A percentile compares a stretch with the other conserved stretches of the same genome.
phyloP scores from a whole-genome alignment of 495 filamentous ascomycete species.

The Xylaria nigripes region DNA sequence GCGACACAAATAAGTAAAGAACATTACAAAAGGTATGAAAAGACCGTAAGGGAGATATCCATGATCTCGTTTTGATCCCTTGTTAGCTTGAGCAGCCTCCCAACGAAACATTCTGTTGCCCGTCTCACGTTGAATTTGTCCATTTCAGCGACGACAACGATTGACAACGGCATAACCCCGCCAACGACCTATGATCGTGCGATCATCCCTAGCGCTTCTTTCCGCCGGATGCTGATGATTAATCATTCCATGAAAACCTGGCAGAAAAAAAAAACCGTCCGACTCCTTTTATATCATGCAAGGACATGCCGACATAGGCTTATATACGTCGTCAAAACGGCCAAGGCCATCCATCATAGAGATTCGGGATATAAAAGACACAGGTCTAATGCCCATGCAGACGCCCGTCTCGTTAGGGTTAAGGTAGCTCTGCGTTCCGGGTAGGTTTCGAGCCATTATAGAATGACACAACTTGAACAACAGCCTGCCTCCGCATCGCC shows the following conservation, averaged over 20 bases:
- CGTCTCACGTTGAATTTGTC: slow-evolving; percentile 8
- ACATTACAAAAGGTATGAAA: slow-evolving; percentile 32
- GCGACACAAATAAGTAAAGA: slow-evolving; percentile 23
- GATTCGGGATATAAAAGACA: slow-evolving; percentile 3
- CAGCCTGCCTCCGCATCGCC: slow-evolving; percentile 66
- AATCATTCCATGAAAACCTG: slow-evolving; percentile 12
- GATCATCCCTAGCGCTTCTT: slow-evolving; percentile 7
- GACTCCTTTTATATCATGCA: slow-evolving; percentile 17
- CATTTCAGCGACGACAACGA: slow-evolving; percentile 5
- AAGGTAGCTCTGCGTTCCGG: slow-evolving; percentile 1
- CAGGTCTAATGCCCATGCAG: slow-evolving; percentile 1
- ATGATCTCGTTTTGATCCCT: slow-evolving; percentile 22
- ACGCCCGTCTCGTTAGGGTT: slow-evolving; percentile 5
- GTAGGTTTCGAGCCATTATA: slow-evolving; percentile 50
- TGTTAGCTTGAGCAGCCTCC: slow-evolving; percentile 16
- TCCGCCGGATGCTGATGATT: slow-evolving; percentile 12
- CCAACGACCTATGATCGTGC: slow-evolving; percentile 6
- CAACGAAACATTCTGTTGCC: slow-evolving; percentile 14
- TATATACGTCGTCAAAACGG: slow-evolving; percentile 15
- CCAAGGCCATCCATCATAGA: slow-evolving; percentile 9
- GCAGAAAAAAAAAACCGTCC: slow-evolving; percentile 11
- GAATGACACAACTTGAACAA: slow-evolving; percentile 79
- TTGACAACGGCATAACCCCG: slow-evolving; percentile 7
- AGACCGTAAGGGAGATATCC: slow-evolving; percentile 25
- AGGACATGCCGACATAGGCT: slow-evolving; percentile 13